Conservation (phyloP, 495 filamentous ascomycete species). For the Annulohypoxylon moriforme region DNA sequence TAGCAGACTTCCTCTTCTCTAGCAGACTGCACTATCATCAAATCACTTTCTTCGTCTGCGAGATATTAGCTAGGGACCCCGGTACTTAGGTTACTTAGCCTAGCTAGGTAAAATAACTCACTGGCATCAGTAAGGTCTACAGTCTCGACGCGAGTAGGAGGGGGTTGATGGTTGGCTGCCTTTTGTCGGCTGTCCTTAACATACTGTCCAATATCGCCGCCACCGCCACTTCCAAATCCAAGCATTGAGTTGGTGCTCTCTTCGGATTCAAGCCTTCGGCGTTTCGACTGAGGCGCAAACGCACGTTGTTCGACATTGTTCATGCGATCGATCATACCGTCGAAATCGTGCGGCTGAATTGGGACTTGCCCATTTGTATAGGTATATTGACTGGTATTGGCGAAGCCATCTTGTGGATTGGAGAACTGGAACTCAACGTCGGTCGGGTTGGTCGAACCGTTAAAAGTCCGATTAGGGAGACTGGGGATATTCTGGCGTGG, state of each 20-base stretch:
- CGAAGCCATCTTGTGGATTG: constrained; percentile 44
- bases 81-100: neutral
- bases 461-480: constrained; percentile 17
- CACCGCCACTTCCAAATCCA: constrained; percentile 57
- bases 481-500: constrained; percentile 19
- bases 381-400: constrained; percentile 17
- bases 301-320: constrained; percentile 76
- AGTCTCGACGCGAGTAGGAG: constrained; percentile 53
- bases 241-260: constrained; percentile 55
- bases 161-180: constrained; percentile 50
- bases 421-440: constrained; percentile 58
- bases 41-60: constrained; percentile 64
- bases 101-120: constrained; percentile 23
- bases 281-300: constrained; percentile 69
- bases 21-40: constrained; percentile 56
- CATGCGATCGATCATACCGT: constrained; percentile 70
- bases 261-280: constrained; percentile 67
- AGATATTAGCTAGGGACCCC: constrained; percentile 24
- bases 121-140: constrained; percentile 75
- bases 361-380: constrained; percentile 17
- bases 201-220: constrained; percentile 71
- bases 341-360: constrained; percentile 52
- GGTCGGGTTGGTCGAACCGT: constrained; percentile 27
- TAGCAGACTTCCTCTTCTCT: constrained; percentile 81
- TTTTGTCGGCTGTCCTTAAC: constrained; percentile 67